Conservation (phyloP, 2,329 filamentous ascomycete species). For the Monilinia vaccinii-corymbosi region DNA sequence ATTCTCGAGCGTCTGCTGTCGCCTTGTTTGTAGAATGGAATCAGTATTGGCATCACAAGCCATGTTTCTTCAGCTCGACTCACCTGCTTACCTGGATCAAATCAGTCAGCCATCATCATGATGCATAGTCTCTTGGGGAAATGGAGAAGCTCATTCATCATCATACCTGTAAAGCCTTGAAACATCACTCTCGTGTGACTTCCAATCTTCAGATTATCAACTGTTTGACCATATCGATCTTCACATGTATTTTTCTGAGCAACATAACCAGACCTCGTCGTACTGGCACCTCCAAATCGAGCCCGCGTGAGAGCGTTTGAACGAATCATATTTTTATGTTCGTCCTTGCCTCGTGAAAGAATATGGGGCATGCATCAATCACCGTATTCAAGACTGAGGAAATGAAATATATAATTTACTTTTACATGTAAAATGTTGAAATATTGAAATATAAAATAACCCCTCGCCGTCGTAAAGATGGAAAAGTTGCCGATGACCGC, state of each 20-base stretch:
- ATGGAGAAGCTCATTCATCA: neutral
- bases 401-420: neutral
- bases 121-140: neutral
- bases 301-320: slow-evolving; percentile 14
- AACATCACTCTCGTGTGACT: slow-evolving; percentile 59
- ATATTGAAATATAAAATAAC: neutral
- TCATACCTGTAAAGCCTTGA: slow-evolving; percentile 57
- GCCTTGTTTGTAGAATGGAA: slow-evolving; percentile 36
- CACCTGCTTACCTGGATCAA: slow-evolving; percentile 20
- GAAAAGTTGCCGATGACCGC: too few relatives aligned
- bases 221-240: slow-evolving; percentile 40
- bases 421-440: neutral
- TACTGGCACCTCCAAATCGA: slow-evolving; percentile 7
- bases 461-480: neutral
- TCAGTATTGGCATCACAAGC: neutral
- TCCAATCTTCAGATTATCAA: slow-evolving; percentile 57
- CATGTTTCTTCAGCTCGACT: slow-evolving; percentile 19
- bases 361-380: neutral
- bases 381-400: neutral
- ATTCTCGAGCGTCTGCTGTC: slow-evolving; percentile 68
- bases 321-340: neutral
- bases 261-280: slow-evolving; percentile 12
- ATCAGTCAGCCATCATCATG: neutral
- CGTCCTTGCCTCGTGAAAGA: too few relatives aligned
- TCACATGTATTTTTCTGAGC: slow-evolving; percentile 12